Evolutionary conservation across 1,139 yeast genomes (phyloP).

Genomic region (Geotrichum aggregatum): DNA sequence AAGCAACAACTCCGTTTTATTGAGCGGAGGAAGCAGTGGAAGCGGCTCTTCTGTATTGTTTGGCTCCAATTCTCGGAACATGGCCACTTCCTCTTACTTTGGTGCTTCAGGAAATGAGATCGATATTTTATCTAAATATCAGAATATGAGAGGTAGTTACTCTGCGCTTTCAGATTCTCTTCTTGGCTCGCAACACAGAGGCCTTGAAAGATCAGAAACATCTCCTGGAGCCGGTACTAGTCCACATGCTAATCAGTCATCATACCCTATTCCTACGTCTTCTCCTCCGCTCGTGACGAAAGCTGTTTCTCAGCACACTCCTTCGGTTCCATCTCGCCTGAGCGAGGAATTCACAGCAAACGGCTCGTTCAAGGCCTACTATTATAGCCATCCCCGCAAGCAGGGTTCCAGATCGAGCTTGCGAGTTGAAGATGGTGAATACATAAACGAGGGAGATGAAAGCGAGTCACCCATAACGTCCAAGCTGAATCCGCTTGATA

Average conservation of each 20-base stretch:
- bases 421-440: constrained; percentile 13
- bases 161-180: constrained; percentile 43
- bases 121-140: constrained; percentile 45
- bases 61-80: neutral
- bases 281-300: constrained; percentile 41
- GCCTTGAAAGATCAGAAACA: constrained; percentile 13
- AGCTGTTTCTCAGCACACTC: constrained; percentile 37
- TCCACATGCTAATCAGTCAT: constrained; percentile 14
- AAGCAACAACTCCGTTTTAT: constrained; percentile 9
- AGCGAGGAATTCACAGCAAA: constrained; percentile 35
- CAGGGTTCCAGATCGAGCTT: constrained; percentile 14
- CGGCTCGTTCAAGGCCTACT: constrained; percentile 19
- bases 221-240: constrained; percentile 5
- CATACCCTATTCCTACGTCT: constrained; percentile 24
- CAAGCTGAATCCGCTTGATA: constrained; percentile 12
- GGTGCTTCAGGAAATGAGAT: constrained; percentile 18
- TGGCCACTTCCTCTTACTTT: constrained; percentile 3
- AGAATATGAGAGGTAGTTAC: constrained; percentile 46
- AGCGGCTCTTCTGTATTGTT: constrained; percentile 16
- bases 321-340: constrained; percentile 37
- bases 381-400: constrained; percentile 19
- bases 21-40: constrained; percentile 14
- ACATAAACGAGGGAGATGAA: constrained; percentile 2
- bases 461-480: neutral
- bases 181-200: constrained; percentile 19